Base-by-base conservation (phyloP, 441 rosid genomes). In the Kokia cookei region DNA sequence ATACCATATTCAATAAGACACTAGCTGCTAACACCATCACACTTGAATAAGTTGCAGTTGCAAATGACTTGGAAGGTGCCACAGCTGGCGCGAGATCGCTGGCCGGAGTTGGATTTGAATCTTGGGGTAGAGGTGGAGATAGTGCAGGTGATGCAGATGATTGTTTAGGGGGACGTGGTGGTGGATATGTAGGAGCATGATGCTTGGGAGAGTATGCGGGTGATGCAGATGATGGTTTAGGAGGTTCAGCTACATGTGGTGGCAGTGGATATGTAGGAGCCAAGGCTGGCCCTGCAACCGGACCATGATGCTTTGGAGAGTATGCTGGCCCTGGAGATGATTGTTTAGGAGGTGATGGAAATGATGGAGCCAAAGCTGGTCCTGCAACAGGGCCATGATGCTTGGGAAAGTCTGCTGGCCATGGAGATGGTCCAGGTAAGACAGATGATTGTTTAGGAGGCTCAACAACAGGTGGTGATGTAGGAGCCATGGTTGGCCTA, bases 1-100 rank as follows among this genome's bases (percentile, higher is more conserved):
- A 8, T 57, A 58, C 9, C 15, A 67, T 48, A 67, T 26, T 27
- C 7, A 71, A 71, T 24, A 71, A n/a, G 53, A 57, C 53, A 14
- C 54, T 71, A 43, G 53, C 42, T 7, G 24, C 54, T 3, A 71
- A 40, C 3, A 54, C 14, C 24, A 14, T 37, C 9, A 57, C 26
- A 54, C 66, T 69, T n/a, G 81, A 51, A 55, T 40, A 15, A 35
- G 73, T 32, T 8, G 73, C 79, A 35, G 67, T 70, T 32, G 77
- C 80, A 2, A 85, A 66, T 1, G 76, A 55, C 7, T 76, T 76
- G 40, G 72, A 1, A 5, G 73, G 45, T 3, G 72, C 26, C 3
- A 73, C 77, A 1, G 77, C 61, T 19, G 82, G 83, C 27, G 76
- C 0, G 13, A 40, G 64, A 40, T 62, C 24, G 5, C 2, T 2